Conservation (phyloP, 768 basidiomycete species). For the Tricholoma hemisulphureum region DNA sequence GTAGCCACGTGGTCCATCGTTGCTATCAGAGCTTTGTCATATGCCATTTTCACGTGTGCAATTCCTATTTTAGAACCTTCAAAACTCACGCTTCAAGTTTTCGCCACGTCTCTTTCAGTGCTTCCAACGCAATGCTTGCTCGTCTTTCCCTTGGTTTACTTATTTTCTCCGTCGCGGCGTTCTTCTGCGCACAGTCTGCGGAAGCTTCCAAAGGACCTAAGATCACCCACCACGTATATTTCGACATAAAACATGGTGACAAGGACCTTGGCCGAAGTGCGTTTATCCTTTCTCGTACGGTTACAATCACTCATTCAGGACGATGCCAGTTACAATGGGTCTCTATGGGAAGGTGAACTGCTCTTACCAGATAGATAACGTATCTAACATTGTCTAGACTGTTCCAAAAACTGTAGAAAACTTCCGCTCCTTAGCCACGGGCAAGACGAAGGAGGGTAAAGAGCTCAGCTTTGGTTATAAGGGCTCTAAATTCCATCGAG, state of each 20-base stretch:
- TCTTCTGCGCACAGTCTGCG: constrained; percentile 69
- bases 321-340: constrained; percentile 69
- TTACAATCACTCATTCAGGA: constrained; percentile 8
- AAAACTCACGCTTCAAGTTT: too few species aligned
- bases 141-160: constrained; percentile 62
- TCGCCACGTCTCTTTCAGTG: constrained; percentile 12
- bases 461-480: constrained; percentile 89
- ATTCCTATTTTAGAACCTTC: too few species aligned
- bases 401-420: constrained; percentile 97
- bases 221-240: constrained; percentile 92
- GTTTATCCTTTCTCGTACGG: constrained; percentile 18
- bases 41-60: too few species aligned
- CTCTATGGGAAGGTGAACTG: constrained; percentile 80
- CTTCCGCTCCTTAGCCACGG: constrained; percentile 91
- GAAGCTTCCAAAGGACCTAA: constrained; percentile 85
- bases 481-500: constrained; percentile 94
- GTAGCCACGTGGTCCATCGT: constrained; percentile 15
- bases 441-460: constrained; percentile 74
- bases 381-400: constrained; percentile 47
- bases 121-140: constrained; percentile 51
- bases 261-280: constrained; percentile 78
- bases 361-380: background rate
- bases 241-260: constrained; percentile 93
- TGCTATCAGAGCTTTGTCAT: too few species aligned
- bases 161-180: constrained; percentile 59